These are phyloP conservation scores for Talaromyces rugulosus DNA, from an alignment of 2,329 filamentous ascomycete genomes.

Conservation along the genomic window DNA sequence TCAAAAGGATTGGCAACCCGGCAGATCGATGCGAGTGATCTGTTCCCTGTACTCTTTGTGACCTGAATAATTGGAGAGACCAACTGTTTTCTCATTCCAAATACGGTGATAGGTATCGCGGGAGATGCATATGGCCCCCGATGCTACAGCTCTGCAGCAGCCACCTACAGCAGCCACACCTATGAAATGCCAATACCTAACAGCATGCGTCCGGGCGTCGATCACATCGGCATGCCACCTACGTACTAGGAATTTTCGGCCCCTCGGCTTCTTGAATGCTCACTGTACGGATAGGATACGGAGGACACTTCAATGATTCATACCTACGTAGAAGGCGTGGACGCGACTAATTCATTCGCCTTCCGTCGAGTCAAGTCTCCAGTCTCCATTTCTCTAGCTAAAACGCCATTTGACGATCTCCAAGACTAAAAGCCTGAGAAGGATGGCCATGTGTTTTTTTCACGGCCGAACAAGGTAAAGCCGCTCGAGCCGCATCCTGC, in stretches of 20 bases:
- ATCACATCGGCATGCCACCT: background rate
- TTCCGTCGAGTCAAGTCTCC: background rate
- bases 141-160: background rate
- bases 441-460: background rate
- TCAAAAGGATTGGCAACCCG: background rate
- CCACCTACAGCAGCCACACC: background rate
- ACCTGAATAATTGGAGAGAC: background rate
- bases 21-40: background rate
- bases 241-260: background rate
- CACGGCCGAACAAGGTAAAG: background rate
- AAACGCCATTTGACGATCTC: too few species aligned
- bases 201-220: background rate
- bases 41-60: background rate
- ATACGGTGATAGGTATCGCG: background rate
- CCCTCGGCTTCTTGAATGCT: background rate
- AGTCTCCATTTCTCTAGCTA: too few species aligned
- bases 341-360: background rate
- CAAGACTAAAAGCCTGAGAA: background rate
- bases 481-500: background rate
- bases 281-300: background rate
- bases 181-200: background rate
- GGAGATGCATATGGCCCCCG: background rate
- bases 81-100: background rate
- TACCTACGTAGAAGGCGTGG: background rate
- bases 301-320: background rate